A percentile compares a stretch with the other conserved stretches of the same genome.
These are phyloP conservation scores for Rhodotorula sp. DNA, from an alignment of 1,284 basidiomycete genomes.

Conservation along the genomic window DNA sequence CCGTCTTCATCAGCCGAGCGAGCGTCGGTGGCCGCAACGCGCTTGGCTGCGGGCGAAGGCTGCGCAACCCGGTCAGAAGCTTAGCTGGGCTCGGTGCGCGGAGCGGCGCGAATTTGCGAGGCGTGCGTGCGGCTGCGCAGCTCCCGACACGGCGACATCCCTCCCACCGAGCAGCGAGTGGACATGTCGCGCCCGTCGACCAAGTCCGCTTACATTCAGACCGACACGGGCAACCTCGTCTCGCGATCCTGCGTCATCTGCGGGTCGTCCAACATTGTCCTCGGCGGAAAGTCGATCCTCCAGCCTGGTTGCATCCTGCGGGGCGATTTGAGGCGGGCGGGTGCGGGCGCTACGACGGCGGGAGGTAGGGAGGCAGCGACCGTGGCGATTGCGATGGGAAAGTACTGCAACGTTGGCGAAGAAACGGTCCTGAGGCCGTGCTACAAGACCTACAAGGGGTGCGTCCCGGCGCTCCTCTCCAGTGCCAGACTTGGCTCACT, in stretches of 20 bases:
- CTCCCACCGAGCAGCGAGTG: background rate
- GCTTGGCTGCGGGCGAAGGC: no score
- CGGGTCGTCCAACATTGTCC: conserved; percentile 93
- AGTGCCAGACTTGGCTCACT: background rate
- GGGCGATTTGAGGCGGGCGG: conserved; percentile 64
- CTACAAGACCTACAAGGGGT: conserved; percentile 81
- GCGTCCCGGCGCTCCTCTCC: background rate
- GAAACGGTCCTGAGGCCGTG: conserved; percentile 76
- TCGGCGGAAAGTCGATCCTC: conserved; percentile 96
- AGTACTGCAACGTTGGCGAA: conserved; percentile 89
- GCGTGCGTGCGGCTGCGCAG: background rate
- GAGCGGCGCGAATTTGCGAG: no score
- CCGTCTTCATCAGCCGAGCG: background rate
- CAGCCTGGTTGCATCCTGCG: conserved; percentile 81
- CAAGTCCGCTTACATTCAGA: conserved; percentile 33
- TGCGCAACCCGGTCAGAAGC: no score
- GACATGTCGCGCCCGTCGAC: background rate
- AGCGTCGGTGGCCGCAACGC: no score
- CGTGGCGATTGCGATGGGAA: conserved; percentile 85
- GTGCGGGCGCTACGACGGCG: conserved; percentile 49
- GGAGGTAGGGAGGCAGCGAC: conserved; percentile 80
- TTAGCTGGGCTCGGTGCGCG: no score
- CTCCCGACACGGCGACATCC: background rate
- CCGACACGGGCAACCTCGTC: conserved; percentile 83
- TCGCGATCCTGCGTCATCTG: conserved; percentile 88